Evolutionary conservation across 176 grass and related monocot genomes (phyloP).

Genomic region (Rhipidocladum racemiflorum): DNA sequence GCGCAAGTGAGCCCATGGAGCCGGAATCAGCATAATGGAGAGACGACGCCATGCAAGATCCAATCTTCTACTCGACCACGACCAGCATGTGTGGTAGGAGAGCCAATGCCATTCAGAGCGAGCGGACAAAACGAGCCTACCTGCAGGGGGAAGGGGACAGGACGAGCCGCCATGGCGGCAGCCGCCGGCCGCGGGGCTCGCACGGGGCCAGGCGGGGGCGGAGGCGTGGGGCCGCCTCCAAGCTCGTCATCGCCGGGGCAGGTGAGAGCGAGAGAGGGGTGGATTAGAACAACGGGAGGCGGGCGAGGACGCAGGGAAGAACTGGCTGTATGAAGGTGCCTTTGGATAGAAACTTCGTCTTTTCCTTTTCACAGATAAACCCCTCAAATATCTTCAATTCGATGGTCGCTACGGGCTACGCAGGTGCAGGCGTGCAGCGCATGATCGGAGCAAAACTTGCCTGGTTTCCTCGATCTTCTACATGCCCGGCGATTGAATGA

Average conservation of each 20-base stretch:
- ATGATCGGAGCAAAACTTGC: too few species aligned
- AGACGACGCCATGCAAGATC: not conserved
- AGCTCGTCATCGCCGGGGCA: constrained; percentile 24
- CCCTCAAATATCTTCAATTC: not conserved
- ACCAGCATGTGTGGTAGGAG: too few species aligned
- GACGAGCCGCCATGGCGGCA: constrained; percentile 15
- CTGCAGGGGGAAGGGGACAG: constrained; percentile 7
- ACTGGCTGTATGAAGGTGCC: not conserved
- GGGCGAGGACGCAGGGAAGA: not conserved
- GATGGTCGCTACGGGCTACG: too few species aligned
- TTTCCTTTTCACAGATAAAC: constrained; percentile 20
- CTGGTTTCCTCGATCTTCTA: too few species aligned
- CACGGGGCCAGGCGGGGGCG: not conserved
- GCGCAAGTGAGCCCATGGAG: not conserved
- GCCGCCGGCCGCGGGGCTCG: not conserved
- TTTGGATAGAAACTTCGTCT: constrained; percentile 21
- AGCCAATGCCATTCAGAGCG: not conserved
- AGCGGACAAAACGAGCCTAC: not conserved
- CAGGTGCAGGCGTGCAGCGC: too few species aligned
- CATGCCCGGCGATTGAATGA: too few species aligned
- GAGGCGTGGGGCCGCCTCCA: constrained; percentile 23
- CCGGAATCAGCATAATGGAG: not conserved
- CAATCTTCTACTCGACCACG: not conserved
- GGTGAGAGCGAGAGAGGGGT: not conserved
- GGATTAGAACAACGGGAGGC: not conserved